These are phyloP conservation scores for Populus hybrid DNA, from an alignment of 441 rosid species.

Conservation along the genomic window DNA sequence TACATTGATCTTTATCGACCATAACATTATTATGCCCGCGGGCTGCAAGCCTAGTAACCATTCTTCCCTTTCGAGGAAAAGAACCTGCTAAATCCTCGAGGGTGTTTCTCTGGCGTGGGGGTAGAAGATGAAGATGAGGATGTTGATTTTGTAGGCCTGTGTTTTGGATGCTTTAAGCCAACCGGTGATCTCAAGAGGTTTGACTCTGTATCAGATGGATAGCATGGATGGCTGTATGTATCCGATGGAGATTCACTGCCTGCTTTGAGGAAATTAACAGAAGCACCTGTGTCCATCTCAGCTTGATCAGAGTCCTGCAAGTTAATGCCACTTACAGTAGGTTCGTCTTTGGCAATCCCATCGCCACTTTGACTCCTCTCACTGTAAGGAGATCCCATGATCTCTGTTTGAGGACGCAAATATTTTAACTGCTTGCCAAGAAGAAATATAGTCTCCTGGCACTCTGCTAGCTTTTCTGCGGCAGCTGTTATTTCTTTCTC, in stretches of 20 bases:
- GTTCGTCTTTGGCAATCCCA: conserved; percentile 36
- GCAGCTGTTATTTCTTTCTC: conserved; percentile 82
- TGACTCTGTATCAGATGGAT: conserved; percentile 55
- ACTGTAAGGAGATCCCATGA: conserved; percentile 39
- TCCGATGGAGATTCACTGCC: conserved; percentile 49
- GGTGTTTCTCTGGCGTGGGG: conserved; percentile 65
- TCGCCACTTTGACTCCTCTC: conserved; percentile 45
- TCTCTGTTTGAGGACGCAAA: conserved; percentile 63
- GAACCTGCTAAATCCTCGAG: conserved; percentile 85
- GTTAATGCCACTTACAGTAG: conserved; percentile 33
- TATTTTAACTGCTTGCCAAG: conserved; percentile 83
- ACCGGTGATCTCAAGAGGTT: conserved; percentile 50
- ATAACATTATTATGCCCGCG: conserved; percentile 15
- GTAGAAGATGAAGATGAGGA: conserved; percentile 52
- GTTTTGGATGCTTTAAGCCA: conserved; percentile 42
- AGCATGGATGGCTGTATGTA: conserved; percentile 27
- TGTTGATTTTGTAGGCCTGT: conserved; percentile 57
- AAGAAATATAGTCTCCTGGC: conserved; percentile 92
- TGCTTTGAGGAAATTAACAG: conserved; percentile 23
- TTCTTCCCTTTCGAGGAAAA: conserved; percentile 77
- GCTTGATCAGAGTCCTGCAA: conserved; percentile 38
- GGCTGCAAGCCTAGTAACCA: conserved; percentile 33
- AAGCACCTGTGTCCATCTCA: conserved; percentile 30
- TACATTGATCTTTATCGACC: conserved; percentile 1
- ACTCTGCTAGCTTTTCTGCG: conserved; percentile 88